Conservation (phyloP, 352 stramenopile species). For the Pythium phragmiticola region DNA sequence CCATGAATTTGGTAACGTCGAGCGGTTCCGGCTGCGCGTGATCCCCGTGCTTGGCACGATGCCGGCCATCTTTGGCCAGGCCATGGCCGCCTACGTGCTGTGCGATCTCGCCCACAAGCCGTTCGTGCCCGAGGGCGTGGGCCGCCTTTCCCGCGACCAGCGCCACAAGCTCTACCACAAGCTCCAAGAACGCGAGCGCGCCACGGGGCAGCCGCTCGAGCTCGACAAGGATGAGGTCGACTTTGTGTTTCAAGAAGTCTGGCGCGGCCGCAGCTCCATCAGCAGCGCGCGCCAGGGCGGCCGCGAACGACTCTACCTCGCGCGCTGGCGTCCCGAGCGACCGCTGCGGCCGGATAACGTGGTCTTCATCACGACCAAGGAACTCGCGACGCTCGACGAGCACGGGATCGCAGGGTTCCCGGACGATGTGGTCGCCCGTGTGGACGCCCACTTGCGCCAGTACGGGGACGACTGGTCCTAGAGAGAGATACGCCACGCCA, state of each 20-base stretch:
- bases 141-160: conserved; percentile 75
- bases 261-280: conserved; percentile 74
- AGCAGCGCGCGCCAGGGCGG: conserved; percentile 67
- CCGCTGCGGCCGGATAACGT: conserved; percentile 82
- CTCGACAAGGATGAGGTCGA: conserved; percentile 87
- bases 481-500: not conserved
- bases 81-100: conserved; percentile 93
- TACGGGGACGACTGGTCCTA: conserved; percentile 59
- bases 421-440: conserved; percentile 55
- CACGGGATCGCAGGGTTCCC: conserved; percentile 67
- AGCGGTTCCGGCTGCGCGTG: conserved; percentile 96
- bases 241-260: conserved; percentile 87
- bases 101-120: conserved; percentile 92
- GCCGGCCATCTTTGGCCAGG: conserved; percentile 97
- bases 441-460: conserved; percentile 59
- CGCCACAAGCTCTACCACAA: conserved; percentile 87
- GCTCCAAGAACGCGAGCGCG: conserved; percentile 72
- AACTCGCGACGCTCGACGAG: conserved; percentile 60
- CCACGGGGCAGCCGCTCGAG: conserved; percentile 55
- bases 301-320: conserved; percentile 75
- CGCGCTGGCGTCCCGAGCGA: conserved; percentile 74
- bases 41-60: conserved; percentile 94
- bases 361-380: conserved; percentile 84
- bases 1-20: conserved; percentile 94
- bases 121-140: conserved; percentile 74